Evolutionary conservation across 2,329 filamentous ascomycete genomes (phyloP), one percentile per base, ranked within the genome.

Genomic region (Colletotrichum melonis): DNA sequence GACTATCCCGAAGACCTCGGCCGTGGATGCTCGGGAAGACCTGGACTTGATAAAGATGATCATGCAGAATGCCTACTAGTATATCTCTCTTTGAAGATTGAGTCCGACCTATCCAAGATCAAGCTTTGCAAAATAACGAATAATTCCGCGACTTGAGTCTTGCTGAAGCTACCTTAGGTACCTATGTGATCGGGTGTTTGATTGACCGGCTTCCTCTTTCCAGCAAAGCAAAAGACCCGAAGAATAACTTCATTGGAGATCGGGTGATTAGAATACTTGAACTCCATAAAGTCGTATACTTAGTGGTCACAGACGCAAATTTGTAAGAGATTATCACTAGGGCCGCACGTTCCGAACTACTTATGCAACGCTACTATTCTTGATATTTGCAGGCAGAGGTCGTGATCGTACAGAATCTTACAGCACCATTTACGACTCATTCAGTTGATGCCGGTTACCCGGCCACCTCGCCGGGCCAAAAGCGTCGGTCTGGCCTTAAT

Each of bases 41-140:
- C 28, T 81, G 12, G 77, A 80, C 55, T 66, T 82, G 1, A 81
- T 76, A 24, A 58, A 73, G 19, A 79, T 80, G 78, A 79, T 80
- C 57, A 60, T 60, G 57, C 57, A 60, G 57, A 26, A 14, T 42
- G 32, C n/a, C 57, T 60, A 38, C 5, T 24, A 42, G 38, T 19
- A 16, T 19, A 42, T 6, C n/a, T n/a, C n/a, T 4, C 30, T 26
- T 8, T 8, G 19, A 22, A 1, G 11, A 9, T 49, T 22, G 4
- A n/a, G 42, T 19, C 42, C 4, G 7, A n/a, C 7, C 16, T 11
- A 22, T n/a, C 16, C 42, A 49, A 49, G 3, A 49, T 22, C 19
- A 49, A 49, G 42, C 7, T 49, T 49, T 19, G 19, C 19, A 9
- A 49, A 42, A 19, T 3, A 4, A 42, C 38, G 14, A 42, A 42